Base-by-base conservation (phyloP, 1,284 basidiomycete species). In the Trichosporon sp. region DNA sequence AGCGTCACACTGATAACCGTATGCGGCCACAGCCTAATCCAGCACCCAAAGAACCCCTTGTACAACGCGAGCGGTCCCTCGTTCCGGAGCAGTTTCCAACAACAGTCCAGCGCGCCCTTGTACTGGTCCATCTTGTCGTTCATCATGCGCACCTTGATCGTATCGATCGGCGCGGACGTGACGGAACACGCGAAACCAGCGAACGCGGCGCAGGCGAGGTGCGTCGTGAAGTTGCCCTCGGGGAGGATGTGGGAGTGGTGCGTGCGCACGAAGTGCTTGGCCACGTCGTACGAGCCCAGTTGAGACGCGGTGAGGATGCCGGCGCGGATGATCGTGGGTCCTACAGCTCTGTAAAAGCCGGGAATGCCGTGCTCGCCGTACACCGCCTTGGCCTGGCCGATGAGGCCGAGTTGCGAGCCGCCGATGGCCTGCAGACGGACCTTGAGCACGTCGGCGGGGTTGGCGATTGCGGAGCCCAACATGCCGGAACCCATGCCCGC, bases 1-100 rank as follows among this genome's bases (percentile, higher is more conserved):
- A 74, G 56, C 48, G 72, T 54, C 1, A 74, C 56, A 32, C 67
- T 69, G 48, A 74, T 74, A 40, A 74, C 73, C 2, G 73, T 74
- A 37, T 74, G 73, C 43, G 73, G 73, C 73, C 73, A 74, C 59
- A 74, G 65, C 19, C 73, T 67, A 31, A 70, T 74, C 73, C 73
- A 74, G 63, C 73, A 74, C 5, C 73, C 73, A 7, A 74, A 70
- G 65, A 74, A 74, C 10, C 73, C 73, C 69, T 74, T 74, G 68
- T 74, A 74, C n/a, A 74, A 65, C 38, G 73, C 73, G 5, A 74
- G 21, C 14, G 73, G 73, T 2, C 73, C 73, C 69, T 74, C 73
- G 35, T 72, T 35, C 5, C 71, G 46, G 8, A 74, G 56, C 6
- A 74, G 48, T 61, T 74, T 67, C 67, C 38, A 43, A 10, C 68